phyloP scores from a whole-genome alignment of 495 filamentous ascomycete species.

The Penicillium roqueforti region DNA sequence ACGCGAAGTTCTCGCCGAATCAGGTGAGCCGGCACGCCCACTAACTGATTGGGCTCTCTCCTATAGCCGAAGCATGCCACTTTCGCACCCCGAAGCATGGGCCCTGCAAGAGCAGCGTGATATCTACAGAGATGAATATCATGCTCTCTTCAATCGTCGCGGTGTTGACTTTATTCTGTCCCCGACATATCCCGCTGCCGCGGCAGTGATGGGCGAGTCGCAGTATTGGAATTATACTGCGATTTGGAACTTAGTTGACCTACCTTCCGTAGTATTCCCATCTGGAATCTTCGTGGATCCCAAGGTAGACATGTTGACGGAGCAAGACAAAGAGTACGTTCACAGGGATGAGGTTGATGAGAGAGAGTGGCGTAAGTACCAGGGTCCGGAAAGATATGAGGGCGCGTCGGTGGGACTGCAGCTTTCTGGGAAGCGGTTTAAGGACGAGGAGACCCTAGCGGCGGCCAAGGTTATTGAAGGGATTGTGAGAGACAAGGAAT shows the following conservation, averaged over 20 bases:
- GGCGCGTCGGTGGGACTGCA: conserved; percentile 51
- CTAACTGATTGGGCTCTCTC: conserved; percentile 55
- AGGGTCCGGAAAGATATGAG: conserved; percentile 30
- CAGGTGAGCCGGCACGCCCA: conserved; percentile 54
- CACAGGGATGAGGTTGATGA: conserved; percentile 33
- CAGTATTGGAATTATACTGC: conserved; percentile 69
- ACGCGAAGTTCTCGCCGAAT: conserved; percentile 38
- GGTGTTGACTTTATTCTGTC: conserved; percentile 68
- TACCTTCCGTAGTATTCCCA: conserved; percentile 58
- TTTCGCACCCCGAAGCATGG: conserved; percentile 42
- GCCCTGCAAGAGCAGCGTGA: conserved; percentile 49
- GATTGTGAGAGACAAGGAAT: conserved; percentile 18
- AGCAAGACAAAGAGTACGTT: conserved; percentile 25
- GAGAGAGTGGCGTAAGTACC: conserved; percentile 39
- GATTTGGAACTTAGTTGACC: conserved; percentile 72
- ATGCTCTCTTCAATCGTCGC: conserved; percentile 54
- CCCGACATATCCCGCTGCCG: conserved; percentile 56
- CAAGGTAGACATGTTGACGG: conserved; percentile 26
- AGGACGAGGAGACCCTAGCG: conserved; percentile 41
- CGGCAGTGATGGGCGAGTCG: conserved; percentile 55
- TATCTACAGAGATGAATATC: conserved; percentile 54
- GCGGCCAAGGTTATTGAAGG: conserved; percentile 31
- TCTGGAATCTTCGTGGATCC: conserved; percentile 43
- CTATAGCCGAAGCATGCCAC: conserved; percentile 43
- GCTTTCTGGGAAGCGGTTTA: conserved; percentile 44